phyloP scores from a whole-genome alignment of 352 stramenopile species.

The Pythium sukuiense region DNA sequence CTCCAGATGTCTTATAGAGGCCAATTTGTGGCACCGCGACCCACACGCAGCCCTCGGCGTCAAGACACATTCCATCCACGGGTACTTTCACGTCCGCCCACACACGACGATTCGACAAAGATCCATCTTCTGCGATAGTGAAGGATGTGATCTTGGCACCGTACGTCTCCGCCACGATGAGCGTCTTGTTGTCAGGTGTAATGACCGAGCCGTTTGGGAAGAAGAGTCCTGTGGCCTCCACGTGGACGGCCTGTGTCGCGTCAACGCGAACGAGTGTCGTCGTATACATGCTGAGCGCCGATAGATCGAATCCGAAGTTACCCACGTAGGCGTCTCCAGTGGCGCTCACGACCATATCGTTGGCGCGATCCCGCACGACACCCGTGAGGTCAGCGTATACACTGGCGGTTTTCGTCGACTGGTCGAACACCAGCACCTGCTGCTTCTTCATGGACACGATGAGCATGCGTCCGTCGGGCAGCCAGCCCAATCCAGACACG shows the following conservation, averaged over 20 bases:
- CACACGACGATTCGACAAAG: constrained; percentile 45
- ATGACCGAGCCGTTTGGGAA: constrained; percentile 74
- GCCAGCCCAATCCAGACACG: constrained; percentile 42
- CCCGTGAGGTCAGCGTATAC: constrained; percentile 52
- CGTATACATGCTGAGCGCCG: constrained; percentile 26
- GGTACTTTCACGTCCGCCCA: constrained; percentile 54
- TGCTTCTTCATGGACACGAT: constrained; percentile 56
- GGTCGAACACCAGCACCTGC: constrained; percentile 44
- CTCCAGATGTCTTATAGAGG: constrained; percentile 46
- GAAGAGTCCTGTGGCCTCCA: constrained; percentile 56
- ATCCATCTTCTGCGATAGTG: constrained; percentile 50
- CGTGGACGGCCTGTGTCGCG: constrained; percentile 37
- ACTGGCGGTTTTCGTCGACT: constrained; percentile 27
- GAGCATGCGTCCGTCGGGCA: constrained; percentile 56
- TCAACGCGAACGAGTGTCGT: constrained; percentile 66
- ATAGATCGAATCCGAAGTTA: constrained; percentile 62
- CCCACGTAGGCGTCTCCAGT: constrained; percentile 50
- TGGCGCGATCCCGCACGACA: constrained; percentile 47
- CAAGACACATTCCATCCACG: constrained; percentile 62
- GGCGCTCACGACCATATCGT: constrained; percentile 59
- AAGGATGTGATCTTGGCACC: constrained; percentile 48
- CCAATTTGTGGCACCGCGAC: constrained; percentile 52
- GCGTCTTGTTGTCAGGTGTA: constrained; percentile 66
- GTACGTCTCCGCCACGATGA: constrained; percentile 74
- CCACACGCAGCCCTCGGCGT: constrained; percentile 72